Conservation (phyloP, 345 rosid species). For the Arabidopsis thaliana region TAIR10.1 NC_003071.7:5654501-5655000, state of each 20-base stretch:
- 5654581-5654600: not conserved
- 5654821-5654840: not conserved
- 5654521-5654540: slow-evolving; percentile 78
- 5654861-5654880: not conserved
- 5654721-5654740: slow-evolving; percentile 88
- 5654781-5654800: not conserved
- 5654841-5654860: not conserved
- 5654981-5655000: not conserved
- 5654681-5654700: slow-evolving; percentile 90
- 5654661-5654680: slow-evolving; percentile 89
- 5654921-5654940: not conserved
- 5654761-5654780: slow-evolving; percentile 51
- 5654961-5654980: not conserved
- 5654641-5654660: slow-evolving; percentile 67
- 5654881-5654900: not conserved
- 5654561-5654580: slow-evolving; percentile 51
- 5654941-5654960: not conserved
- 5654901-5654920: not conserved
- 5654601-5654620: slow-evolving; percentile 8
- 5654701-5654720: slow-evolving; percentile 75
- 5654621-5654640: not conserved
- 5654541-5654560: slow-evolving; percentile 90
- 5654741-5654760: slow-evolving; percentile 69
- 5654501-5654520: slow-evolving; percentile 93
- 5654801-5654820: not conserved